Conservation (phyloP, 23 red algal genomes). For the Gracilaria caudata region DNA sequence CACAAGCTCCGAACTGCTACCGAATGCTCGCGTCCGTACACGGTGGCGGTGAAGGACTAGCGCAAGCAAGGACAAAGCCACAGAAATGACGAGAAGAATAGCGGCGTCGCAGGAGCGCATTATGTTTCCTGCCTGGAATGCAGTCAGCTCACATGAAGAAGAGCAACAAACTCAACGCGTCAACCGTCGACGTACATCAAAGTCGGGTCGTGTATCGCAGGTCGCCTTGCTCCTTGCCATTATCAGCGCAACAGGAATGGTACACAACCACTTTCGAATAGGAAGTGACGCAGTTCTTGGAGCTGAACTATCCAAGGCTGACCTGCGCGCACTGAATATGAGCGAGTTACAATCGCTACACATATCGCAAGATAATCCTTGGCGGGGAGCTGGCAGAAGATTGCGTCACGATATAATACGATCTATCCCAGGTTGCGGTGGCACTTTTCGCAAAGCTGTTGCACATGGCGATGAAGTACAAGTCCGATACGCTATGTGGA, state of each 20-base stretch:
- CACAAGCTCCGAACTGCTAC: neutral
- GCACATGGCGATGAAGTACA: slow-evolving; percentile 25
- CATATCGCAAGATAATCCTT: slow-evolving; percentile 49
- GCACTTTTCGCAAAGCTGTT: slow-evolving; percentile 38
- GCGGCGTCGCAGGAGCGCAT: slow-evolving; percentile 21
- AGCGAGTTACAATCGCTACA: neutral
- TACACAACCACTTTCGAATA: neutral
- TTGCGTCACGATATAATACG: slow-evolving; percentile 39
- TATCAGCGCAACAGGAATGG: neutral
- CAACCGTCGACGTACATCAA: neutral
- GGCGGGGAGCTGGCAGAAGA: slow-evolving; percentile 55
- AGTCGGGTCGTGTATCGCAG: neutral
- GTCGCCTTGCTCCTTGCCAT: neutral
- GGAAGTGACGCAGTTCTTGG: slow-evolving; percentile 13
- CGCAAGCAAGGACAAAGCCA: neutral
- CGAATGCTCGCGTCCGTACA: neutral
- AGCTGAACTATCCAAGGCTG: neutral
- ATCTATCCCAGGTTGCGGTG: slow-evolving; percentile 72
- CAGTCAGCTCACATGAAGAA: neutral
- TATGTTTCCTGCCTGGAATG: slow-evolving; percentile 28
- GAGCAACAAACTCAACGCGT: neutral
- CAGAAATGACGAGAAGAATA: slow-evolving; percentile 25
- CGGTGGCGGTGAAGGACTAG: neutral
- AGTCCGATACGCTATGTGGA: slow-evolving; percentile 54
- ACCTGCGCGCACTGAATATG: slow-evolving; percentile 4